phyloP scores from a whole-genome alignment of 2,329 filamentous ascomycete genomes.

The Apiospora koreana region DNA sequence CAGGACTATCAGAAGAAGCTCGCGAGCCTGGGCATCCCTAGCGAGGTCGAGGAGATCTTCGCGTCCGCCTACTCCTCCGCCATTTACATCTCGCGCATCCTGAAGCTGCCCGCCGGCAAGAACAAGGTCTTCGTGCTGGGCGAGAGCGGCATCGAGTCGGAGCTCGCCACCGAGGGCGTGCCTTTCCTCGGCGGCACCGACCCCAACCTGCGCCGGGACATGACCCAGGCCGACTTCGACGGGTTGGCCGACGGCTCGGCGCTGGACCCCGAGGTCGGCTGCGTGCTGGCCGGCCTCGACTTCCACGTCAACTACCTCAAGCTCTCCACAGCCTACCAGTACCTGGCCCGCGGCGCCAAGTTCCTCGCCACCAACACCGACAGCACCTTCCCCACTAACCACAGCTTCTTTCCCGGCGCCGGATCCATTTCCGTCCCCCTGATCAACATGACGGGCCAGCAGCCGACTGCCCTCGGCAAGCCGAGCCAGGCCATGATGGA shows the following conservation, averaged over 20 bases:
- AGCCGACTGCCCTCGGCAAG: slow-evolving; percentile 84
- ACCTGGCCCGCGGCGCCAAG: slow-evolving; percentile 76
- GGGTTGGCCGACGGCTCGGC: slow-evolving; percentile 72
- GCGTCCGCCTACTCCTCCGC: slow-evolving; percentile 93
- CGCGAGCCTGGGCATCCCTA: slow-evolving; percentile 75
- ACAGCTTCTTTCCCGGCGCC: slow-evolving; percentile 87
- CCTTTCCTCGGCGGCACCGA: slow-evolving; percentile 87
- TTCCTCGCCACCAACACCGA: slow-evolving; percentile 96
- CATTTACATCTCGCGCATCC: slow-evolving; percentile 92
- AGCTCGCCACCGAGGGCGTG: slow-evolving; percentile 78
- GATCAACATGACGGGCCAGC: slow-evolving; percentile 66
- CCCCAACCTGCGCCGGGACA: slow-evolving; percentile 72
- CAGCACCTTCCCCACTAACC: slow-evolving; percentile 80
- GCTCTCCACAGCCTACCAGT: slow-evolving; percentile 80
- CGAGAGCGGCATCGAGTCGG: slow-evolving; percentile 87
- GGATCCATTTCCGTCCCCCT: slow-evolving; percentile 80
- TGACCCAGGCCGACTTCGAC: slow-evolving; percentile 78
- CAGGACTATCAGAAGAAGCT: slow-evolving; percentile 93
- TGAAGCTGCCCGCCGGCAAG: slow-evolving; percentile 74
- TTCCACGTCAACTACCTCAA: slow-evolving; percentile 97
- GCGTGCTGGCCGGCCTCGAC: slow-evolving; percentile 88
- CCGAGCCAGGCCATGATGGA: slow-evolving; percentile 99
- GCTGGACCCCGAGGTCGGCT: slow-evolving; percentile 84
- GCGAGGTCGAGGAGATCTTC: slow-evolving; percentile 86
- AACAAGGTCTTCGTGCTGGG: slow-evolving; percentile 95